Evolutionary conservation across 2,329 filamentous ascomycete species (phyloP), one percentile per base, ranked within the genome.

Genomic region (Pseudogymnoascus sp.): DNA sequence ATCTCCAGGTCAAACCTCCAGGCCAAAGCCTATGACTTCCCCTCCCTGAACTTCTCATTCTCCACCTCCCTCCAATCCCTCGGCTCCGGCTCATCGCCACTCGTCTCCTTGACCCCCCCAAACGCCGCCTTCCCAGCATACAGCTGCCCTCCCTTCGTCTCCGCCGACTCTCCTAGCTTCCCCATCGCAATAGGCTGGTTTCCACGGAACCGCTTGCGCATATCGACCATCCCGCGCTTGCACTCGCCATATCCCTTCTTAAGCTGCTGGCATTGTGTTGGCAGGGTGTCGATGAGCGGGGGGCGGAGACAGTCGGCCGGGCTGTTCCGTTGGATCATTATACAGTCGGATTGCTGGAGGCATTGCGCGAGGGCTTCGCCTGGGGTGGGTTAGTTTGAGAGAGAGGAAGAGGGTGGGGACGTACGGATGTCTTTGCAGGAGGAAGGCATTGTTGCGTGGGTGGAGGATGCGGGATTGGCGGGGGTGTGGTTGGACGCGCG

Each of bases 171-270:
- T 26, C 79, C 78, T 68, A 90, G 86, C 72, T 86, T 81, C 70
- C 86, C 78, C 64, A 80, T 77, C 24, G 85, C 81, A 68, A 96
- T 87, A 62, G 95, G 92, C 75, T 91, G 86, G 79, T 97, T 97
- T 64, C 95, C 95, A 63, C 95, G 86, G 78, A 99, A 97, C 35
- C 95, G 89, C 80, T 97, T 97, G 75, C 95, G 90, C 95, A 99
- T 99, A 76, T 99, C 95, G 70, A 97, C 89, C 86, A 96, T 86
- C 68, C 95, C 95, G 68, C 93, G 89, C 73, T 96, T 96, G 83
- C 95, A 99, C 74, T 97, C 91, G 74, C 91, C 90, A 72, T 96
- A 95, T 53, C 92, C 91, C 75, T 91, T 93, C 75, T 93, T 91
- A 65, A 99, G 83, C 76, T 97, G 93, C 74, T 93, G 91, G 78